Evolutionary conservation across 139 green algal genomes (phyloP).

Genomic region (Chlorella ohadii): DNA sequence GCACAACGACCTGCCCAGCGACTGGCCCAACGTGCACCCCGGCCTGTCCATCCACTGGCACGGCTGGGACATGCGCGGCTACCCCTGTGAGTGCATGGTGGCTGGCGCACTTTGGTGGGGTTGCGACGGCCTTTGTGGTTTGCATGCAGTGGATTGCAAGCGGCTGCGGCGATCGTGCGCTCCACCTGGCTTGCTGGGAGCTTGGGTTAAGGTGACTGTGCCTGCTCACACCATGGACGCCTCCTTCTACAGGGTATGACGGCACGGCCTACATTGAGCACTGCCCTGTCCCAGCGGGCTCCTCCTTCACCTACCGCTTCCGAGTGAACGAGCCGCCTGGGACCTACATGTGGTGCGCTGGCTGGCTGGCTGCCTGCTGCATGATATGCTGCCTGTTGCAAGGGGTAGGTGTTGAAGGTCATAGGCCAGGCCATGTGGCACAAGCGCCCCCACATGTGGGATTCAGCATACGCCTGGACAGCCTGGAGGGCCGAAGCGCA

Average conservation of each 20-base stretch:
- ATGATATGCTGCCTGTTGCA: no score
- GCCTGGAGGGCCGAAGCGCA: no score
- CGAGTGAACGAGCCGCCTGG: constrained; percentile 58
- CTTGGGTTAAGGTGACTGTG: no score
- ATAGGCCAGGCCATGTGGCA: no score
- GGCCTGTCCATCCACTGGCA: constrained; percentile 69
- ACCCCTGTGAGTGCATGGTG: neutral
- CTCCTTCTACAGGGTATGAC: constrained; percentile 23
- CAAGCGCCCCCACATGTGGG: no score
- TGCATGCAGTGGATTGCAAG: neutral
- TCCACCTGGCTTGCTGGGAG: no score
- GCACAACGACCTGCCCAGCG: constrained; percentile 50
- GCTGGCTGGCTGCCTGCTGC: no score
- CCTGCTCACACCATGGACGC: neutral
- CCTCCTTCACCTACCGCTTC: constrained; percentile 45
- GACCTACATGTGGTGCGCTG: no score
- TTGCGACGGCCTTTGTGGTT: neutral
- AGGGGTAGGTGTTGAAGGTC: no score
- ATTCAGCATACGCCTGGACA: no score
- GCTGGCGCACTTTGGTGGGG: no score
- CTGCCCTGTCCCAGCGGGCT: constrained; percentile 48
- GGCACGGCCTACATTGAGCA: constrained; percentile 49
- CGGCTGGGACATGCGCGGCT: constrained; percentile 51
- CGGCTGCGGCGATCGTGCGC: neutral
- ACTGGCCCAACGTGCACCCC: constrained; percentile 35